These are phyloP conservation scores for Dorcoceras hygrometricum DNA, from an alignment of 257 asterid species.

Conservation along the genomic window DNA sequence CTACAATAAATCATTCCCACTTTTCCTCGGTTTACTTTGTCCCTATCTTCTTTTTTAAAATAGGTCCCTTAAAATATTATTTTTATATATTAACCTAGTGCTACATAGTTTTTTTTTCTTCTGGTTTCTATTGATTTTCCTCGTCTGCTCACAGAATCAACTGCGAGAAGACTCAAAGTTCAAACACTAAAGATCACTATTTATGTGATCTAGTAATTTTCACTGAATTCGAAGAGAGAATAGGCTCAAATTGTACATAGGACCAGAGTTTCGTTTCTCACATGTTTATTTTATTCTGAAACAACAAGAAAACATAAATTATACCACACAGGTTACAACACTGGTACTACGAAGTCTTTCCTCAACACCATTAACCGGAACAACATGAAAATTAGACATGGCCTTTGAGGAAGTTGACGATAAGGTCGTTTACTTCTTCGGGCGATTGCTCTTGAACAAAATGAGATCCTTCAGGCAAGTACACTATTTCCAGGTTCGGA, in stretches of 20 bases:
- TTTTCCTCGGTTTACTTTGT: no score
- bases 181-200: no score
- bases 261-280: background rate
- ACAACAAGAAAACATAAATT: background rate
- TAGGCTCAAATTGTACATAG: background rate
- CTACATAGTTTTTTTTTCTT: no score
- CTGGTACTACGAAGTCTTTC: background rate
- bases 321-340: background rate
- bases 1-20: no score
- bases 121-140: no score
- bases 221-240: background rate
- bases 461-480: constrained; percentile 59
- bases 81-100: no score
- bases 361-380: background rate
- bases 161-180: no score
- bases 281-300: background rate
- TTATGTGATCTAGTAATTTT: background rate
- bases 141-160: no score
- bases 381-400: background rate
- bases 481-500: constrained; percentile 51
- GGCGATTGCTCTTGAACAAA: constrained; percentile 78
- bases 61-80: no score
- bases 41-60: no score
- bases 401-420: constrained; percentile 42
- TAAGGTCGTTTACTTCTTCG: constrained; percentile 41